Percentiles rank a stretch among this genome's conserved stretches.
Conservation (phyloP, 345 rosid species). For the Bruguiera gymnorhiza region DNA sequence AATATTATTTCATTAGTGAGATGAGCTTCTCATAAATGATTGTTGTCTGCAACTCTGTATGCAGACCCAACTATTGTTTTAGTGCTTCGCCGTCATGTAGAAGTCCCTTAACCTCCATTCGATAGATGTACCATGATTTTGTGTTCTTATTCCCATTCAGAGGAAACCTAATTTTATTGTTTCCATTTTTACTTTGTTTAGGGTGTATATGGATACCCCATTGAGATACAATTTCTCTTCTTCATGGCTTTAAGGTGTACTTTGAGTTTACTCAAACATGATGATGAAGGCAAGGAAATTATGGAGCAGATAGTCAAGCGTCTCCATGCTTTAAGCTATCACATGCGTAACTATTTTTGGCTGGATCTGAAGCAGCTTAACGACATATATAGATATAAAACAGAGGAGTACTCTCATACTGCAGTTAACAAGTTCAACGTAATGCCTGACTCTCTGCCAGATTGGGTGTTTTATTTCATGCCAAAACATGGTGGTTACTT, state of each 20-base stretch:
- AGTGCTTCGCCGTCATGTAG: too few relatives aligned
- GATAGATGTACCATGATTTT: too few relatives aligned
- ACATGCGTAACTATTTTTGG: slow-evolving; percentile 20
- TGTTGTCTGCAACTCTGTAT: too few relatives aligned
- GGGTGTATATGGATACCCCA: slow-evolving; percentile 22
- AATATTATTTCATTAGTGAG: too few relatives aligned
- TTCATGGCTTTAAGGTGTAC: slow-evolving; percentile 20
- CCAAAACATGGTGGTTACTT: slow-evolving; percentile 20
- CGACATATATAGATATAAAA: slow-evolving; percentile 17
- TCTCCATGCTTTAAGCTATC: slow-evolving; percentile 23
- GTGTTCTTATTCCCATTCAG: too few relatives aligned
- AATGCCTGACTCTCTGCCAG: slow-evolving; percentile 15
- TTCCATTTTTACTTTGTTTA: background rate
- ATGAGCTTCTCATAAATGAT: too few relatives aligned
- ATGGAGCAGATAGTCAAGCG: slow-evolving; percentile 7
- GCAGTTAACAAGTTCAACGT: background rate
- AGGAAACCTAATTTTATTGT: too few relatives aligned
- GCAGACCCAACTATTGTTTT: too few relatives aligned
- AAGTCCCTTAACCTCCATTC: too few relatives aligned
- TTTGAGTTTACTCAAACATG: slow-evolving; percentile 15
- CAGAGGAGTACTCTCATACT: background rate
- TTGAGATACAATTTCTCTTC: slow-evolving; percentile 20
- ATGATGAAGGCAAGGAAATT: slow-evolving; percentile 19
- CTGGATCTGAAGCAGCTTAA: slow-evolving; percentile 18
- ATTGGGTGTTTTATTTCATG: slow-evolving; percentile 17